Base-by-base conservation (phyloP, 805 yeast genomes). In the Saturnispora diversa region DNA sequence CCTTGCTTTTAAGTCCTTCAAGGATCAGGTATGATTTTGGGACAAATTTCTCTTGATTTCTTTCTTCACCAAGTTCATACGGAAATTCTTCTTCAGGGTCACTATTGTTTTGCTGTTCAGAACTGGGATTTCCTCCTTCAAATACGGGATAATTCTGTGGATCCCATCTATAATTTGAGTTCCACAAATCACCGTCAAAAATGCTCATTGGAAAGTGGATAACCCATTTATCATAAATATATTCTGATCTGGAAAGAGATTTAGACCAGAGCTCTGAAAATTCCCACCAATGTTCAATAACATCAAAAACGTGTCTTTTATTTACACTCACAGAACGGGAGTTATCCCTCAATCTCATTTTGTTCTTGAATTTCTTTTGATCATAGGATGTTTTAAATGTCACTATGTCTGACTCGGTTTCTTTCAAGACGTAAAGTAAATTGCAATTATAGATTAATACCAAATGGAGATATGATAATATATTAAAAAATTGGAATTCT, bases 181-280 rank as follows among this genome's bases (percentile, higher is more conserved):
- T 33, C 3, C 11, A 8, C 11, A 34, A 29, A 13, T 37, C 26
- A 5, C 45, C 45, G 21, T 35, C 38, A 10, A 39, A 11, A 4
- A 44, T 13, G 11, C 27, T 17, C 6, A 39, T 13, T 0, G 67
- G 68, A 10, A 62, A 55, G 45, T 68, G 66, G 7, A 59, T 44
- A 5, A 65, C 35, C 40, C 64, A 64, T 35, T 69, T 47, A 44
- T 67, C 68, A 45, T 61, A 60, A 30, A 62, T 52, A 44, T 67
- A 68, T 34, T 58, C 66, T 1, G 70, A 50, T 40, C 63, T 49
- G 11, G 48, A 35, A 61, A 64, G 59, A 2, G 70, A 50, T 41
- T 63, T 50, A 9, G 48, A 34, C 63, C 65, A 60, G 3, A 53
- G 27, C 21, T 48, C 54, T 6, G n/a, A 10, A 5, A 45, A n/a